Conservation (phyloP, 192 early-diverging fungal genomes). For the Helicostylum pulchrum region DNA sequence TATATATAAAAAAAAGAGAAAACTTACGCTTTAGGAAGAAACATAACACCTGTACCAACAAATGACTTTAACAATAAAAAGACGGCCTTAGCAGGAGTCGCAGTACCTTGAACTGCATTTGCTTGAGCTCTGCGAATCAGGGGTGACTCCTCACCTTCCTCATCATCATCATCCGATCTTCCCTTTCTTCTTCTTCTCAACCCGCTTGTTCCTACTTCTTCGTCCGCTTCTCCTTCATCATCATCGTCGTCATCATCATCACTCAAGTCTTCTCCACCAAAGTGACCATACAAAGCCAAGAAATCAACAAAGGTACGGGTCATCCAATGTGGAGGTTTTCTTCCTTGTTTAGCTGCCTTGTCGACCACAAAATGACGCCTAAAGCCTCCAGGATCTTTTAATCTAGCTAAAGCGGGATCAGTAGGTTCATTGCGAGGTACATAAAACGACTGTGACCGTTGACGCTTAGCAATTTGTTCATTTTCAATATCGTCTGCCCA, state of each 20-base stretch:
- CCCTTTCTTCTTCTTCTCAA: constrained; percentile 59
- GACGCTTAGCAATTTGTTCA: constrained; percentile 35
- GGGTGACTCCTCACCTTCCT: constrained; percentile 31
- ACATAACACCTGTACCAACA: constrained; percentile 73
- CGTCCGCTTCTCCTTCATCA: constrained; percentile 57
- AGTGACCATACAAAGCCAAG: constrained; percentile 88
- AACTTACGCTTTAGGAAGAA: constrained; percentile 57
- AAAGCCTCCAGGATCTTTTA: constrained; percentile 83
- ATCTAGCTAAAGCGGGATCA: constrained; percentile 42
- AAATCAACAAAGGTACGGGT: constrained; percentile 95
- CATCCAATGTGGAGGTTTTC: constrained; percentile 67
- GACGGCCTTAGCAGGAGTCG: constrained; percentile 67
- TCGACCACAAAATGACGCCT: constrained; percentile 81
- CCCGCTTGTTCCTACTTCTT: constrained; percentile 79
- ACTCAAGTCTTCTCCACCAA: constrained; percentile 88
- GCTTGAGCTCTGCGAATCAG: constrained; percentile 38
- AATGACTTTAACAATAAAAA: constrained; percentile 80
- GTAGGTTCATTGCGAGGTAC: constrained; percentile 35
- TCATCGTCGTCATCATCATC: constrained; percentile 75
- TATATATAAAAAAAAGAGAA: constrained; percentile 1
- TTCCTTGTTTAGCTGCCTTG: constrained; percentile 69
- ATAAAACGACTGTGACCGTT: constrained; percentile 56
- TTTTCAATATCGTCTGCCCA: constrained; percentile 74
- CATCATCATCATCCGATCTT: constrained; percentile 22
- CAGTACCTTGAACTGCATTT: constrained; percentile 49